These are phyloP conservation scores for Calocybe gangraenosa DNA, from an alignment of 768 basidiomycete genomes.

Conservation along the genomic window DNA sequence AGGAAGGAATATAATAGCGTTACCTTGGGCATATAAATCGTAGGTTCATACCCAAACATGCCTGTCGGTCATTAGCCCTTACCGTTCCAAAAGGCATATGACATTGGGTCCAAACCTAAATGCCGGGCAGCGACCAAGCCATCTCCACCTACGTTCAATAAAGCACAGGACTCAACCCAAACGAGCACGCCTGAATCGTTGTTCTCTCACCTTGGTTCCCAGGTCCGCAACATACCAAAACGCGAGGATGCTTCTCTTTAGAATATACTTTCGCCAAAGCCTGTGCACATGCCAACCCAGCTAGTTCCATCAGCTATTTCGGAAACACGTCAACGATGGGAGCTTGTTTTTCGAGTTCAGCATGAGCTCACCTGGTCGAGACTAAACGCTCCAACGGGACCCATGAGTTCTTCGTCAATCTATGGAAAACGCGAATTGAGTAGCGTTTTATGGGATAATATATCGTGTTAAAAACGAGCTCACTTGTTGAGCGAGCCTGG, in stretches of 20 bases:
- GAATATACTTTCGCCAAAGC: constrained; percentile 75
- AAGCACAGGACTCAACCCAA: not conserved
- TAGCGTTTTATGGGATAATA: not conserved
- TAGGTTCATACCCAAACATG: constrained; percentile 89
- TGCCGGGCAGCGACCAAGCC: constrained; percentile 96
- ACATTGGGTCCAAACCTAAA: constrained; percentile 50
- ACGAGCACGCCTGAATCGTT: no score
- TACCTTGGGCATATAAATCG: constrained; percentile 93
- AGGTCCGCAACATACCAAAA: constrained; percentile 95
- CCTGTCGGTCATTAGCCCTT: constrained; percentile 35
- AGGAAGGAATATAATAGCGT: not conserved
- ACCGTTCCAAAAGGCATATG: not conserved
- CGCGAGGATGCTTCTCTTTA: constrained; percentile 62
- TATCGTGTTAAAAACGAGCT: constrained; percentile 10
- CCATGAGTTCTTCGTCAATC: constrained; percentile 97
- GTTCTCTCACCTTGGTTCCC: constrained; percentile 75
- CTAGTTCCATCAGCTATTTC: constrained; percentile 90
- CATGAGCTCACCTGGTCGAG: constrained; percentile 74
- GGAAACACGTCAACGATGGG: no score
- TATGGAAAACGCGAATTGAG: constrained; percentile 23
- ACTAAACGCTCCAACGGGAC: constrained; percentile 82
- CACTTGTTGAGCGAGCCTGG: constrained; percentile 76
- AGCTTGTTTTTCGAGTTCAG: no score
- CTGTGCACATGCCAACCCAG: constrained; percentile 92
- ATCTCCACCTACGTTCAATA: constrained; percentile 65